Percentiles rank a stretch among this genome's conserved stretches.
Evolutionary conservation across 139 green algal genomes (phyloP).

Genomic region (Volvox reticuliferus): DNA sequence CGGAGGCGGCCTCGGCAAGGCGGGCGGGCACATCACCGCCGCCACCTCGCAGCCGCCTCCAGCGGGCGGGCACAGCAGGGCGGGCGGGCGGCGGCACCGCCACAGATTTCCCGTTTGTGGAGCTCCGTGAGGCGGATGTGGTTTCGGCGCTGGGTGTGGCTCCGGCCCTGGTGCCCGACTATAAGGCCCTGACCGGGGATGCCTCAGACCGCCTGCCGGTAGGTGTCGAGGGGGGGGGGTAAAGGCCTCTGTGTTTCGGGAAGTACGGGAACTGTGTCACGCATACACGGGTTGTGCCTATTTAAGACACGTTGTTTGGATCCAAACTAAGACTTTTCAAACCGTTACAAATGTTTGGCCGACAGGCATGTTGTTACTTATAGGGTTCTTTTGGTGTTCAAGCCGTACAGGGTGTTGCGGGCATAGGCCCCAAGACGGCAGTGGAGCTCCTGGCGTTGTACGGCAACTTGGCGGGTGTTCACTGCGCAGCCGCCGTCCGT

Average conservation of each 20-base stretch:
- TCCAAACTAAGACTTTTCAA: no score
- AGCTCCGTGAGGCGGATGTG: slow-evolving; percentile 9
- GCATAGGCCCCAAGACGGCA: slow-evolving; percentile 34
- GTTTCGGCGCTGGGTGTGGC: slow-evolving; percentile 17
- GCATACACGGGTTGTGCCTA: no score
- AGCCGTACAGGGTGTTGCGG: slow-evolving; percentile 3
- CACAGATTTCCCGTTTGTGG: not conserved
- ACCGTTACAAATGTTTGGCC: no score
- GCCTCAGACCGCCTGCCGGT: slow-evolving; percentile 35
- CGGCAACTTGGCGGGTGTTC: slow-evolving; percentile 21
- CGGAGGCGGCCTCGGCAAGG: not conserved
- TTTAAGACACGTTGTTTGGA: no score
- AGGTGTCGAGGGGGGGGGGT: not conserved
- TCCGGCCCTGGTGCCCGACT: slow-evolving; percentile 14
- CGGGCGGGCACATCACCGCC: not conserved
- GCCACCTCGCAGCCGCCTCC: not conserved
- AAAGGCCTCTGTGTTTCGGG: no score
- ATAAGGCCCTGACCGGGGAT: slow-evolving; percentile 20
- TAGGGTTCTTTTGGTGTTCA: no score
- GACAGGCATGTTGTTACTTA: no score
- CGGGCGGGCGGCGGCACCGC: no score
- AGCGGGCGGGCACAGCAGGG: no score
- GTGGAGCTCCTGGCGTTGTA: slow-evolving; percentile 20
- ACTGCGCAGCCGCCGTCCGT: not conserved
- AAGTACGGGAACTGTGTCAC: no score